Base-by-base conservation (phyloP, 305 asterid species). In the Andrographis paniculata region DNA sequence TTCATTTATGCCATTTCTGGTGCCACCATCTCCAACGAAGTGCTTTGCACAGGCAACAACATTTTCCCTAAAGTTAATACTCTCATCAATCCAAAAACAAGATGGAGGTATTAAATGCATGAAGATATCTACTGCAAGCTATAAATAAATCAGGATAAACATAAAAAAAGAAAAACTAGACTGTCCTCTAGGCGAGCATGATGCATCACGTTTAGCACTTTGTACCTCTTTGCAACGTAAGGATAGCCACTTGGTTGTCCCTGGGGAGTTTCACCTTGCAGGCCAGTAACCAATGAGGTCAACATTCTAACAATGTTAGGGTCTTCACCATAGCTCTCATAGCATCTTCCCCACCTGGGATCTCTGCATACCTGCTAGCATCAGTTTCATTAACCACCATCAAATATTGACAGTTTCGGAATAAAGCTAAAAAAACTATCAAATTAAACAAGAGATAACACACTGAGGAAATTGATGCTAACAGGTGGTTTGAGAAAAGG, bases 281-380 rank as follows among this genome's bases (percentile, higher is more conserved):
- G 70, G 58, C 95, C 98, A 7, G 69, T 42, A n/a, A 89, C 80
- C 31, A 76, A 46, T 9, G 76, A 72, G 17, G 86, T 73, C 94
- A 89, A 74, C 75, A 65, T 80, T 63, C 64, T 69, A 42, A 85
- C 88, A 31, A 85, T 66, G 54, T 82, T 67, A 44, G 94, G 71
- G 68, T 80, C 82, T 73, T 89, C 98, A 49, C 96, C 61, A 50
- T 72, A 85, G 58, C 98, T 80, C 70, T 89, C 96, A 13, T 89
- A 89, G 68, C 70, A 70, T 72, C 98, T 78, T 67, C 98, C 98
- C 98, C 96, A 89, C 73, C 98, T 78, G 19, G 98, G 96, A 45
- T 89, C 98, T 69, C 82, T 80, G 36, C 72, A 69, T 6, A 89
- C 94, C 98, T 89, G 74, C 67, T 36, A 47, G 43, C 47, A 49